Evolutionary conservation across 176 grass and related monocot genomes (phyloP), one percentile per base, ranked within the genome.

Genomic region (sorghum (Sorghum bicolor)): DNA sequence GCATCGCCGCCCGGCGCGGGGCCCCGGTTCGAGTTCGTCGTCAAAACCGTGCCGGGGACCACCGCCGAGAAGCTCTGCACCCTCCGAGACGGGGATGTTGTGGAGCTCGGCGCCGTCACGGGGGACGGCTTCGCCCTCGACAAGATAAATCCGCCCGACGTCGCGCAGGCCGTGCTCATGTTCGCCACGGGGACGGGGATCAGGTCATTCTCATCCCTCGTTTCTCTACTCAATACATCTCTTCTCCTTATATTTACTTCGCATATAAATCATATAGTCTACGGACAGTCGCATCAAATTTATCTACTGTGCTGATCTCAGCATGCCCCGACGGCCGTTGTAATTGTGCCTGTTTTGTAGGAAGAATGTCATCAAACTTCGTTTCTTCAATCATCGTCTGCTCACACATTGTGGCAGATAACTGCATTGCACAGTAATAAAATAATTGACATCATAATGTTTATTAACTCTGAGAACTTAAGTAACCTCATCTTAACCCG

Each of bases 121-220:
- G 96, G 96, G 8, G 89, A 83, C 37, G 93, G 96, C 16, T 98
- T 95, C 82, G 76, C 78, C n/a, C 69, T 98, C 32, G 75, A 87
- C 24, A 64, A 69, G 89, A 86, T 98, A 8, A 84, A 75, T 61
- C 84, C 82, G 22, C 61, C 90, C 10, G 87, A 88, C 33, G 85
- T 75, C 10, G 89, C 85, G 16, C 55, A 81, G 33, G 81, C 89
- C 6, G 69, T 98, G 25, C 69, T 98, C 34, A 82, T 98, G 72
- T 98, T 98, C 33, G 96, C 96, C 5, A 88, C 95, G 10, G 93
- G 96, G 83, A 93, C 93, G 3, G 96, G 93, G 70, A 98, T 98
- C 4, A 98, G 94, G 94, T 97, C 8, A 78, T 30, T 38, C 16
- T 97, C 8, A 71, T 38, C 29, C 11, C 28, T 72, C n/a, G 17